Evolutionary conservation across 1,284 basidiomycete species (phyloP), one percentile per base, ranked within the genome.

Genomic region (Calocybe gambosa): DNA sequence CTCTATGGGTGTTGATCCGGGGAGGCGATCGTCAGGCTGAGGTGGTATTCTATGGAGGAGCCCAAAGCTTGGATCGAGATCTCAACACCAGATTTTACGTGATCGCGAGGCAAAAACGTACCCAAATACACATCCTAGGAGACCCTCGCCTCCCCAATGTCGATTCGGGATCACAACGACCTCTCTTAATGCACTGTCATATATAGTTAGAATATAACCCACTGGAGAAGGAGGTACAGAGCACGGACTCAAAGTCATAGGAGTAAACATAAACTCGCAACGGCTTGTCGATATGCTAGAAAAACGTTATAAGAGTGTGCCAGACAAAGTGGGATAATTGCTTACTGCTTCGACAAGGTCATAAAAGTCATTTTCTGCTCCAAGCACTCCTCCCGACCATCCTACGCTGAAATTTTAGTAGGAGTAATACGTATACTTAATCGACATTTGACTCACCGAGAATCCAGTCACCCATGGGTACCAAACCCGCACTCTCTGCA

Each of bases 341-440:
- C 85, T 55, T 63, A 91, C 90, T 34, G 85, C 80, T 71, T 98
- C 96, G 23, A 99, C 91, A 2, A 99, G 73, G 53, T 96, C 91
- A 65, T 98, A 98, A 59, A 99, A 98, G 61, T 98, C 94, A 51
- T 87, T 87, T 66, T 99, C 95, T n/a, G 89, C 83, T 52, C 85
- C 78, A 40, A 97, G 69, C 1, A 91, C 86, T 4, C 95, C 95
- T 10, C 94, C 94, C 9, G 93, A 92, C 89, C 94, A 99, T 23
- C 95, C 94, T 57, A 86, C 39, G 13, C 48, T 26, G 25, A 45
- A n/a, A 21, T 33, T 39, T 51, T 18, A 51, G 36, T 18, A 42
- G 29, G 21, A 18, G 9, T 3, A 38, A 39, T 16, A 36, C 23
- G 39, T 39, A 43, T 45, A 19, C 9, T 5, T 26, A 26, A 36